Evolutionary conservation across 495 filamentous ascomycete species (phyloP), one percentile per base, ranked within the genome.

Genomic region (Halenospora varia): DNA sequence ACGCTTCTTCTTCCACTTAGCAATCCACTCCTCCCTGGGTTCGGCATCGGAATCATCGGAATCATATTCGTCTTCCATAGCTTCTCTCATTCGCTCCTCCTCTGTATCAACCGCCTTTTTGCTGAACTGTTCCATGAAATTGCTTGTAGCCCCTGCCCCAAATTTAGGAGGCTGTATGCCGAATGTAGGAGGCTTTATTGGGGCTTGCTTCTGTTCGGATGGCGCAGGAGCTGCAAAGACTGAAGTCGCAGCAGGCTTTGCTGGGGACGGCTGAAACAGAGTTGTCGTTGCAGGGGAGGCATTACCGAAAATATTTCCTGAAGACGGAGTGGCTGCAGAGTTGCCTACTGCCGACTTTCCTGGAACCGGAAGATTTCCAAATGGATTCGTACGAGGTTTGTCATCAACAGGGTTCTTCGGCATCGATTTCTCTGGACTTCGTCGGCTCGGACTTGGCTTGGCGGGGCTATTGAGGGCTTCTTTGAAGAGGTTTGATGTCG

Each of bases 41-140:
- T n/a, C n/a, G n/a, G n/a, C n/a, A n/a, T n/a, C n/a, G n/a, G 80
- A 78, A 24, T 81, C 78, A 13, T 82, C 80, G 0, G 76, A 81
- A 56, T 83, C 80, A 51, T 74, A 77, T 1, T 85, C 80, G 48
- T 80, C 80, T 1, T 71, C 76, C 62, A 78, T 84, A 48, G 78
- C 78, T 64, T 79, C 80, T 15, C 65, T 68, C 57, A 79, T 78
- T 47, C 72, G 72, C 39, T 77, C 72, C 29, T 70, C 68, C 20
- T 59, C 50, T 11, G 40, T 55, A 10, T 51, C 60, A 26, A 51
- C 25, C 15, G 57, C 57, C 46, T 66, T 41, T 29, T 66, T 50
- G 29, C 57, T 53, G 59, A 70, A 73, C 41, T 71, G 68, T 13
- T 60, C 51, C 25, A 66, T 22, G 53, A 66, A 72, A 51, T 70